phyloP scores from a whole-genome alignment of 495 filamentous ascomycete genomes.

The Viridothelium virens region DNA sequence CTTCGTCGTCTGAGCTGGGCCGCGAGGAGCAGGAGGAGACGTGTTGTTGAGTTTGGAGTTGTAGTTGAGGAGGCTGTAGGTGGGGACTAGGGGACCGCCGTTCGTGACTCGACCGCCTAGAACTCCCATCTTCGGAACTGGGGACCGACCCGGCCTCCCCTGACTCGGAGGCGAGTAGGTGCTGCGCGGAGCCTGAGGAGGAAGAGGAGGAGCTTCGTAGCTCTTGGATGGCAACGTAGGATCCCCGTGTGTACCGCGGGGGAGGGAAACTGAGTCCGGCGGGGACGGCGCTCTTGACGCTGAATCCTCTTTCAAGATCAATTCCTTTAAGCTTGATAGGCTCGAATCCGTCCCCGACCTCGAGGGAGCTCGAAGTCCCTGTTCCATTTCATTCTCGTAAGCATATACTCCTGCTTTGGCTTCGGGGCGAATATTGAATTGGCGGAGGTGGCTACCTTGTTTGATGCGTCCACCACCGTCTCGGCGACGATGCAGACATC shows the following conservation, averaged over 20 bases:
- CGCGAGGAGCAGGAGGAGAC: not conserved
- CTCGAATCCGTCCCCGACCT: not conserved
- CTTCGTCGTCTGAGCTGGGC: no score
- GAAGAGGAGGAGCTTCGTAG: not conserved
- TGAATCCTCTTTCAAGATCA: not conserved
- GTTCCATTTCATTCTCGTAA: constrained; percentile 7
- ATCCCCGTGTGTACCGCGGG: not conserved
- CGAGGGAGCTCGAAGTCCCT: not conserved
- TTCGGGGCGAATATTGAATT: constrained; percentile 3
- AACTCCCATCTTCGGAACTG: constrained; percentile 3
- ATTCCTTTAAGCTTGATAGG: not conserved
- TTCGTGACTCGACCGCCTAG: not conserved
- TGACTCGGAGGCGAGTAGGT: constrained; percentile 3
- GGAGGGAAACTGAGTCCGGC: not conserved
- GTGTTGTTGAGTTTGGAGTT: no score
- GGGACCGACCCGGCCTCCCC: not conserved
- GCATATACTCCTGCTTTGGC: not conserved
- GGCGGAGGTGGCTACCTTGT: constrained; percentile 8
- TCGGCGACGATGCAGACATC: not conserved
- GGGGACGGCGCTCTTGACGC: constrained; percentile 1
- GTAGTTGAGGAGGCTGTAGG: not conserved
- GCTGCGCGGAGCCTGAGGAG: not conserved
- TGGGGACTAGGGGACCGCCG: not conserved
- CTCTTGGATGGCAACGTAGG: not conserved
- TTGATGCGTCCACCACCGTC: not conserved